phyloP scores from a whole-genome alignment of 371 early-diverging fungal genomes.

The Chytridiales sp. region DNA sequence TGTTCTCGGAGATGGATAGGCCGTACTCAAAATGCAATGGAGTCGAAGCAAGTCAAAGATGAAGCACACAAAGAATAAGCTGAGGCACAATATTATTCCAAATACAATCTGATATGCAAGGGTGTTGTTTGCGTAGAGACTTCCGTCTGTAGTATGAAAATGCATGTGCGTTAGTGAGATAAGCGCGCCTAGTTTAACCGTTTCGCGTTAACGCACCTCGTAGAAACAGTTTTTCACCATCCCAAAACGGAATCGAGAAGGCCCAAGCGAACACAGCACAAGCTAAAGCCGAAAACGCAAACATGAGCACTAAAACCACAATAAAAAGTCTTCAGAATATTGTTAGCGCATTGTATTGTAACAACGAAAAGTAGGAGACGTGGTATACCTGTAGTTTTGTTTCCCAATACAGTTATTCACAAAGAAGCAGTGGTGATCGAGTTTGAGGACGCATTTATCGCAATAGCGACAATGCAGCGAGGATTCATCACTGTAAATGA shows the following conservation, averaged over 20 bases:
- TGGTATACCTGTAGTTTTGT: slow-evolving; percentile 37
- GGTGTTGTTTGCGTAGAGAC: not conserved
- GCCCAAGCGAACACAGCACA: not conserved
- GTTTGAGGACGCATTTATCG: slow-evolving; percentile 43
- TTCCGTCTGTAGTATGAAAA: not conserved
- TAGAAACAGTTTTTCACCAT: not conserved
- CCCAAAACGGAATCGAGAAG: not conserved
- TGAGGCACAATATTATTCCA: slow-evolving; percentile 8
- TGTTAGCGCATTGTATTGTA: not conserved
- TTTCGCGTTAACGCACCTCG: too few species aligned
- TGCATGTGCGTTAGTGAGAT: not conserved
- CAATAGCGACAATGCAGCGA: slow-evolving; percentile 44
- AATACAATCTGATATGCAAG: slow-evolving; percentile 7
- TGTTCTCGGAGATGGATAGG: not conserved
- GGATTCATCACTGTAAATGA: not conserved
- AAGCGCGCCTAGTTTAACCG: too few species aligned
- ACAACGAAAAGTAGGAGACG: slow-evolving; percentile 3
- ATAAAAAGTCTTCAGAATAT: slow-evolving; percentile 8
- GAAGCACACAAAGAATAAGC: slow-evolving; percentile 16
- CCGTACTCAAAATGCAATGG: slow-evolving; percentile 34
- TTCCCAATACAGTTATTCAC: slow-evolving; percentile 50
- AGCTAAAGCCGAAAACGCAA: slow-evolving; percentile 2
- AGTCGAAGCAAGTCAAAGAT: slow-evolving; percentile 29
- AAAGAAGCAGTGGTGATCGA: slow-evolving; percentile 54
- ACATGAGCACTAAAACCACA: slow-evolving; percentile 10